A percentile compares a stretch with the other conserved stretches of the same genome.
These are phyloP conservation scores for Aureobasidium vineae DNA, from an alignment of 2,329 filamentous ascomycete species.

Conservation along the genomic window DNA sequence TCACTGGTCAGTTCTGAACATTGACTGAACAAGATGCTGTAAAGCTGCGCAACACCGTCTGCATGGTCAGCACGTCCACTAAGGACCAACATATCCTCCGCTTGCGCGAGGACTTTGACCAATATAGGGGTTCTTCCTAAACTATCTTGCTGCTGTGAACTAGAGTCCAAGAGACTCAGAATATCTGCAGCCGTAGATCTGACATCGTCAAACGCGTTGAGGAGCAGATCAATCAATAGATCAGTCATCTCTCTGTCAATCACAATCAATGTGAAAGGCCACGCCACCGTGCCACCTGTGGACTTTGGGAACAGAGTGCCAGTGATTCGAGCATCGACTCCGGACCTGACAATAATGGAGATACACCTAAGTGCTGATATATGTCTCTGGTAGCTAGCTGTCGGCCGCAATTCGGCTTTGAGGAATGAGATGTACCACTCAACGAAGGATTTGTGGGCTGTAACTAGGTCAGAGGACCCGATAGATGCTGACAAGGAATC, in stretches of 20 bases:
- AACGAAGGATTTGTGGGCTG: slow-evolving; percentile 64
- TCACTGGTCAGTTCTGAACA: background rate
- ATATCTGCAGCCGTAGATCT: slow-evolving; percentile 55
- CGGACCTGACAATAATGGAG: slow-evolving; percentile 64
- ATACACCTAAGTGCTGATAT: slow-evolving; percentile 75
- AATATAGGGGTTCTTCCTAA: background rate
- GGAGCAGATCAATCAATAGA: slow-evolving; percentile 71
- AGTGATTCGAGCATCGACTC: slow-evolving; percentile 56
- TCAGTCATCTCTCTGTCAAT: slow-evolving; percentile 52
- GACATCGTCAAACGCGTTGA: slow-evolving; percentile 94
- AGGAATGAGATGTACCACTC: slow-evolving; percentile 72
- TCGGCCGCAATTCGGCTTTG: slow-evolving; percentile 70
- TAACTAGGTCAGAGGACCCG: slow-evolving; percentile 31
- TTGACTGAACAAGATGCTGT: slow-evolving; percentile 62
- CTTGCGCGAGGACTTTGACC: slow-evolving; percentile 32
- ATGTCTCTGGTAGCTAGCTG: slow-evolving; percentile 85
- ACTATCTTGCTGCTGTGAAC: background rate
- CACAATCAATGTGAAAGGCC: slow-evolving; percentile 51
- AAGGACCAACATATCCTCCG: slow-evolving; percentile 58
- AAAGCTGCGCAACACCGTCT: slow-evolving; percentile 79
- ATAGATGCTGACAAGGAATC: background rate
- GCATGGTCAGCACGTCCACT: slow-evolving; percentile 89
- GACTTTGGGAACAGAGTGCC: slow-evolving; percentile 46
- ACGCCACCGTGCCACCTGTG: slow-evolving; percentile 50
- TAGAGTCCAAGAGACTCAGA: slow-evolving; percentile 48